Percentiles rank a stretch among this genome's conserved stretches.
These are phyloP conservation scores for Fusarium annulatum DNA, from an alignment of 2,329 filamentous ascomycete species.

Conservation along the genomic window DNA sequence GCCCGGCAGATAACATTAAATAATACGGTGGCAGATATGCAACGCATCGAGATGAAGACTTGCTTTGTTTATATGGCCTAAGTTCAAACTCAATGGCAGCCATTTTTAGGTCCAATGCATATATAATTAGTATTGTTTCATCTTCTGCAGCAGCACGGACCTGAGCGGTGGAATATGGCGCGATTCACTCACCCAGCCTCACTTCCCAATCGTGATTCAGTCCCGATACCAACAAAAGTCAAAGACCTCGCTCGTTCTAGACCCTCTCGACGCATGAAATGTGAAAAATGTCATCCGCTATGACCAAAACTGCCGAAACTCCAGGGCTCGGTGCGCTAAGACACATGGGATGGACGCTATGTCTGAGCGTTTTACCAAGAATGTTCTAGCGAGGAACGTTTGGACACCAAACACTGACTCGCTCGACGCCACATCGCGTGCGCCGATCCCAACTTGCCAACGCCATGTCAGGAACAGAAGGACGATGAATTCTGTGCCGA, in stretches of 20 bases:
- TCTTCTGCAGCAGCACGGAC: neutral
- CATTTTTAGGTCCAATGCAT: neutral
- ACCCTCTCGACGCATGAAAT: neutral
- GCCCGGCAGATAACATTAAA: neutral
- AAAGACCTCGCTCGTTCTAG: neutral
- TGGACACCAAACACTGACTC: slow-evolving; percentile 14
- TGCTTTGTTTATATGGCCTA: neutral
- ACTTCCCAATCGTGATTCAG: neutral
- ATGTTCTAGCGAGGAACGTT: neutral
- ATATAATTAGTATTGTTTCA: slow-evolving; percentile 8
- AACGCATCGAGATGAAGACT: neutral
- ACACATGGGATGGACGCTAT: neutral
- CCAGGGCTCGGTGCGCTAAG: neutral
- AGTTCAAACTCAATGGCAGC: neutral
- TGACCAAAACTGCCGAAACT: slow-evolving; percentile 1
- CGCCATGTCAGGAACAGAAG: neutral
- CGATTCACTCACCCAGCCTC: slow-evolving; percentile 1
- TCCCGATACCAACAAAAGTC: neutral
- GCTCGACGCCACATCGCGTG: neutral
- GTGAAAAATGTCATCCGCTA: neutral
- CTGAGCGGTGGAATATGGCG: neutral
- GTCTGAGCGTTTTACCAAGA: neutral
- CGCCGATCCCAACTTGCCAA: neutral
- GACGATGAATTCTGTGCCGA: neutral
- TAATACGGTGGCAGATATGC: neutral